These are phyloP conservation scores for Colletotrichum plurivorum DNA, from an alignment of 2,329 filamentous ascomycete species.

Conservation along the genomic window DNA sequence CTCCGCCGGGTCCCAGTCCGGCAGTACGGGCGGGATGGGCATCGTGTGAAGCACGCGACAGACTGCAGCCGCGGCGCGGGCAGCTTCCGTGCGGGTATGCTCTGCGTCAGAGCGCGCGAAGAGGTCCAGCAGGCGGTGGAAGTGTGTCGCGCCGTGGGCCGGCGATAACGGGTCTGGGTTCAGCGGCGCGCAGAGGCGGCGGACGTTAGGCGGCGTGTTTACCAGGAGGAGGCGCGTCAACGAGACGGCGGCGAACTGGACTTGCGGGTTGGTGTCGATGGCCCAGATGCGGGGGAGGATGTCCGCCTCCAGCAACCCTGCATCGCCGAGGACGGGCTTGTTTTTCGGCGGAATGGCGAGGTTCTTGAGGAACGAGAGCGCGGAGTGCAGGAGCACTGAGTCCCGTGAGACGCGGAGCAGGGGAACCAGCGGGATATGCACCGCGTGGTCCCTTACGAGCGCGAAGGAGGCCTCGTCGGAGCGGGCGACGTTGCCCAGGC, in stretches of 20 bases:
- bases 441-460: constrained; percentile 61
- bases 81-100: constrained; percentile 73
- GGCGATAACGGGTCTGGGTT: constrained; percentile 48
- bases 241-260: constrained; percentile 68
- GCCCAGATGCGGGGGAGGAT: constrained; percentile 69
- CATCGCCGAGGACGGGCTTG: constrained; percentile 64
- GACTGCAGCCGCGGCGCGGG: constrained; percentile 65
- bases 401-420: constrained; percentile 54
- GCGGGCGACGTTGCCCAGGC: constrained; percentile 73
- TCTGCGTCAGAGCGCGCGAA: constrained; percentile 56
- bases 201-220: constrained; percentile 66
- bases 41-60: constrained; percentile 69
- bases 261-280: constrained; percentile 63
- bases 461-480: constrained; percentile 67
- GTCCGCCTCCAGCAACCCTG: constrained; percentile 58
- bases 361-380: constrained; percentile 75
- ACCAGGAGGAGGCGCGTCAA: constrained; percentile 70
- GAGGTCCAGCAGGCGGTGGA: constrained; percentile 55
- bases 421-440: constrained; percentile 60
- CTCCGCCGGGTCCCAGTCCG: constrained; percentile 52
- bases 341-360: constrained; percentile 71
- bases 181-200: constrained; percentile 60
- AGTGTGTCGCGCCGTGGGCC: constrained; percentile 48
- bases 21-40: constrained; percentile 47
- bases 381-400: constrained; percentile 69